Base-by-base conservation (phyloP, 2,329 filamentous ascomycete genomes). In the Byssothecium circinans region DNA sequence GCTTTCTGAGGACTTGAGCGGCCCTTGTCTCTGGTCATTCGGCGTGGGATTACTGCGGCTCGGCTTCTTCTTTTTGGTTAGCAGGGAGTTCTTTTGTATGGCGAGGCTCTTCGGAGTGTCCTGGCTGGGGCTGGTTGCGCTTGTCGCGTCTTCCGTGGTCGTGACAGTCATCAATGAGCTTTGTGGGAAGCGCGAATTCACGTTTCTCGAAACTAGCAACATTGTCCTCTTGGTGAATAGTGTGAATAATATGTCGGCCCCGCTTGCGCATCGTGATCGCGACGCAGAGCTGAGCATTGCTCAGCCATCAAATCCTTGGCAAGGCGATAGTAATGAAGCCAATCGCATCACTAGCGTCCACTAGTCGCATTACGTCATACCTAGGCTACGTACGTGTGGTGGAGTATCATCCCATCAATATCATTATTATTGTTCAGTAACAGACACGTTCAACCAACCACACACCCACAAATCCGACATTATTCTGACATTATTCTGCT, bases 1-100 rank as follows among this genome's bases (percentile, higher is more conserved):
- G 68, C 67, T 70, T 70, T 66, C 67, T 70, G 65, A 71, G 67
- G 68, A 71, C 68, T 70, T 71, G 68, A 71, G 67, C 66, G 64
- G 65, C 66, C 61, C 49, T 66, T 67, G 63, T 66, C 12, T 32
- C 63, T 62, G 61, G 46, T 39, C 56, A 53, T 52, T 52, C 14
- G 41, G 30, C 20, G 50, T 42, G 50, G 34, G 47, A 41, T 39
- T 12, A 39, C 18, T 37, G 35, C 17, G 15, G n/a, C 14, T 37
- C 11, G 23, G 8, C 11, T 3, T 51, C 52, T 52, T 43, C 47
- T 38, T 42, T 45, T 32, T 45, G 20, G 45, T 45, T 45, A 19
- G 25, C 19, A 12, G 15, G 11, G 19, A 8, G 50, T 49, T 8
- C 6, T 17, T n/a, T 49, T 55, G 52, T 49, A 44, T 47, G 47